Evolutionary conservation across 345 rosid genomes (phyloP), one percentile per base, ranked within the genome.

Genomic region (Turritis glabra): DNA sequence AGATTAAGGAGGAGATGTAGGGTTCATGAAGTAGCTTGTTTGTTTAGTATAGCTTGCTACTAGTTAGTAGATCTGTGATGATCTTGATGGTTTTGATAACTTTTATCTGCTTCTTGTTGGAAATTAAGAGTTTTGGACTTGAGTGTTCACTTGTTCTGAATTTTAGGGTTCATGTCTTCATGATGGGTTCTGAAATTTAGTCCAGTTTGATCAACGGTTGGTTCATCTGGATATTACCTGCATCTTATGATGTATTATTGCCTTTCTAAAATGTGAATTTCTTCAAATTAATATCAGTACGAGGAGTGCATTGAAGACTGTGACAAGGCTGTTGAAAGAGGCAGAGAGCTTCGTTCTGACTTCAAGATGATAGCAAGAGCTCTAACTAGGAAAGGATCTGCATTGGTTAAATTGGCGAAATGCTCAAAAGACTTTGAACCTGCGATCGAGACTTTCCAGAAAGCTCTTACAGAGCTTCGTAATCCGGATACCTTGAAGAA

Each of bases 381-480:
- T 76, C 77, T 95, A 79, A 92, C 98, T 12, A 87, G 99, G 84
- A 95, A 95, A 79, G 99, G 97, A 30, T 81, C 87, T 79, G 96
- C 98, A 7, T 67, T 92, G 71, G 90, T 77, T 15, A 95, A 95
- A 79, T 57, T 85, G 85, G 92, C 92, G 0, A 88, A 86, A 85
- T 77, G 77, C 71, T 90, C 99, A 0, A 83, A 83, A 72, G 97
- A 95, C 56, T 92, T 75, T 70, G 97, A 90, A 41, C 85, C 79
- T 68, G 98, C 94, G 5, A 90, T 95, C 26, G 97, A 92, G 88
- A 80, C 96, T 37, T 92, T 87, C 83, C 99, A 95, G 81, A 95
- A 95, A 81, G 99, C 99, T 71, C 93, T 95, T 6, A 95, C 99
- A 7, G 99, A 95, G 88, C 97, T 92, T 75, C 96, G 98, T 22